Evolutionary conservation across 495 filamentous ascomycete genomes (phyloP), one percentile per base, ranked within the genome.

Genomic region (Penicillium waksmanii): DNA sequence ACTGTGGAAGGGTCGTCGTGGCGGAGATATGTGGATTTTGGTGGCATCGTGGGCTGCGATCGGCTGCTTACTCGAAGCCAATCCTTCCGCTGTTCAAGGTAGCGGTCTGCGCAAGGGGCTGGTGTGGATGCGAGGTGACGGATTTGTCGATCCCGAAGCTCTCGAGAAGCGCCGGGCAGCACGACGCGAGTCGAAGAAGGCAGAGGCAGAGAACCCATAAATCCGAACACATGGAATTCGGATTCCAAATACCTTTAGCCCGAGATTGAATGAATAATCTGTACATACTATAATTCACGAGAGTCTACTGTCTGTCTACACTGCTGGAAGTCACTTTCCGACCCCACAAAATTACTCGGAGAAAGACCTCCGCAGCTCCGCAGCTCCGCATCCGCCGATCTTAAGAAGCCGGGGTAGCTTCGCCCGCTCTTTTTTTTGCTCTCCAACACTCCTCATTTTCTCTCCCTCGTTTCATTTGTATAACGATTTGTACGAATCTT

Each of bases 1-100:
- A 4, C 87, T 88, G 80, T 96, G 94, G 90, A 85, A 80, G 54
- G 90, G 90, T 7, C 78, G 94, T 67, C 86, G 81, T 56, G 86
- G 88, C 31, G 93, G 93, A 5, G 94, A 97, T 73, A 83, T 97
- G 23, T 82, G 86, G 79, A 70, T 98, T 3, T 89, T 98, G 70
- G 87, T 91, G 8, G 64, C 84, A 21, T 87, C 90, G 27, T 80
- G 96, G 78, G 89, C 89, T 49, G 62, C 94, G 25, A 82, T 96
- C 49, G 91, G 91, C 31, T 82, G 84, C 19, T 85, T 96, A 27
- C 93, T 92, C 67, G 92, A 96, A 72, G 73, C 77, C 11, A 82
- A 89, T 55, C 86, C 86, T 2, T 76, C 73, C 35, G 87, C 89
- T 6, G 80, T 97, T 4, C 83, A 82, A 44, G 89, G 91, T 27